Percentiles rank a stretch among this genome's conserved stretches.
Evolutionary conservation across 176 grass and related monocot species (phyloP).

Genomic region (Carex myosuroides): DNA sequence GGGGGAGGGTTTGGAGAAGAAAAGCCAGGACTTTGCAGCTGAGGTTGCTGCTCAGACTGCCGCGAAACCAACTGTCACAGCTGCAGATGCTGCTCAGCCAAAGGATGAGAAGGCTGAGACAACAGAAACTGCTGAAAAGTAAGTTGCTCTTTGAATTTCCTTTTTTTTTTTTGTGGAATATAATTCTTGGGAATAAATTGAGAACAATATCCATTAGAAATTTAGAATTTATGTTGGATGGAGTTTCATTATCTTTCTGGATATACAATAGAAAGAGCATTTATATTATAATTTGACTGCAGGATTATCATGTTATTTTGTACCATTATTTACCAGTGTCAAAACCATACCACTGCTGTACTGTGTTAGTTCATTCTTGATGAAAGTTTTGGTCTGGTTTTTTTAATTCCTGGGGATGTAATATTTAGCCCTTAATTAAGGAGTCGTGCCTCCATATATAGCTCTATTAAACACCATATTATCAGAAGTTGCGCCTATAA

Average conservation of each 20-base stretch:
- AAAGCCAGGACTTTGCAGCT: conserved; percentile 85
- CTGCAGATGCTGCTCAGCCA: conserved; percentile 11
- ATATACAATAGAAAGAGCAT: background rate
- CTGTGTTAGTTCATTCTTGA: background rate
- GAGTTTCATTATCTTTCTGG: background rate
- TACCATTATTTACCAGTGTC: background rate
- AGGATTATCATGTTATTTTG: background rate
- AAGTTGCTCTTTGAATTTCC: conserved; percentile 27
- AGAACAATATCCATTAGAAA: background rate
- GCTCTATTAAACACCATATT: background rate
- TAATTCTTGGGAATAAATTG: background rate
- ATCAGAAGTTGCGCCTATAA: too few relatives aligned
- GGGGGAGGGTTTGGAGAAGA: conserved; percentile 96
- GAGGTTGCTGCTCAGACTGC: conserved; percentile 92
- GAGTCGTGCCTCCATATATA: background rate
- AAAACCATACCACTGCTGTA: background rate
- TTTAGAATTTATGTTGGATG: background rate
- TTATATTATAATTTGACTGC: background rate
- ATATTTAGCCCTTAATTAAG: background rate
- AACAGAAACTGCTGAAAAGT: conserved; percentile 60
- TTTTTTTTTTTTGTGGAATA: conserved; percentile 1
- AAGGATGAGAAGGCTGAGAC: conserved; percentile 59
- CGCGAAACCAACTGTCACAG: conserved; percentile 21
- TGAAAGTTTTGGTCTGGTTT: background rate
- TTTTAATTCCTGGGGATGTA: background rate